Conservation (phyloP, 78 protist genomes). For the Dictyostelium discoideum region dicty_2.7 NC_007090.3:2345501-2346000, state of each 20-base stretch:
- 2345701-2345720: constrained; percentile 50
- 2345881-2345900: too few relatives aligned
- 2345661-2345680: constrained; percentile 14
- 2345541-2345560: constrained; percentile 71
- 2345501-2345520: constrained; percentile 51
- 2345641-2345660: constrained; percentile 9
- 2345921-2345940: too few relatives aligned
- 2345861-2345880: too few relatives aligned
- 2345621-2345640: constrained; percentile 56
- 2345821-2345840: not conserved
- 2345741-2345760: not conserved
- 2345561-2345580: constrained; percentile 50
- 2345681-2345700: constrained; percentile 10
- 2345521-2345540: constrained; percentile 60
- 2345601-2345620: constrained; percentile 39
- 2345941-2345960: too few relatives aligned
- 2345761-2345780: not conserved
- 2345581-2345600: constrained; percentile 7
- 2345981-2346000: not conserved
- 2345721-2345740: constrained; percentile 49
- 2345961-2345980: too few relatives aligned
- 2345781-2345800: not conserved
- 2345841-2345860: too few relatives aligned
- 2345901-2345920: too few relatives aligned
- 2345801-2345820: not conserved